Evolutionary conservation across 2,329 filamentous ascomycete genomes (phyloP).

Genomic region (Pseudogymnoascus sp.): DNA sequence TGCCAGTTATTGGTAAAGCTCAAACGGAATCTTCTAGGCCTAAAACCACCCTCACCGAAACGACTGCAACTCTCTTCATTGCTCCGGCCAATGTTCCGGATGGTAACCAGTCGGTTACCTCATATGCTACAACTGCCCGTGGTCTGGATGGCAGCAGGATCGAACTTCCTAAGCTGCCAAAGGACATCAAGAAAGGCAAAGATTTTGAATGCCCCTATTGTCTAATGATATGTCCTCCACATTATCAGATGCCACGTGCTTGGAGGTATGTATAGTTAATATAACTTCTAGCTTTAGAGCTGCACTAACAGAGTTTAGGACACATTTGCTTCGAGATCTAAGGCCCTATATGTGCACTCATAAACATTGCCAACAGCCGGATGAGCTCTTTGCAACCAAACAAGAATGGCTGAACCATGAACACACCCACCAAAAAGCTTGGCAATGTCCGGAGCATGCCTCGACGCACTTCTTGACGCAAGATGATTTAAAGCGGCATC

Average conservation of each 20-base stretch:
- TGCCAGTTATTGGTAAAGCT: not conserved
- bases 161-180: not conserved
- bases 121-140: constrained; percentile 2
- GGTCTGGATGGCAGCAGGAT: not conserved
- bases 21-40: not conserved
- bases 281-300: not conserved
- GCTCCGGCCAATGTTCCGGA: not conserved
- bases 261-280: not conserved
- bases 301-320: not conserved
- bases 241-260: constrained; percentile 1
- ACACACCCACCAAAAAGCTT: not conserved
- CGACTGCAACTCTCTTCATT: not conserved
- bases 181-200: not conserved
- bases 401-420: constrained; percentile 1
- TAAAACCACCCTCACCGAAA: not conserved
- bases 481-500: not conserved
- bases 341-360: not conserved
- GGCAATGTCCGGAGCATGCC: constrained; percentile 1
- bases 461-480: not conserved
- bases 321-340: not conserved
- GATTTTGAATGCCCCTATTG: constrained; percentile 11
- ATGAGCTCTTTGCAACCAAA: constrained; percentile 1
- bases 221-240: not conserved
- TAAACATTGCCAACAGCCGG: not conserved
- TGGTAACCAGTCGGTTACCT: not conserved